Evolutionary conservation across 805 yeast genomes (phyloP).

Genomic region (Nakazawaea ambrosiae): DNA sequence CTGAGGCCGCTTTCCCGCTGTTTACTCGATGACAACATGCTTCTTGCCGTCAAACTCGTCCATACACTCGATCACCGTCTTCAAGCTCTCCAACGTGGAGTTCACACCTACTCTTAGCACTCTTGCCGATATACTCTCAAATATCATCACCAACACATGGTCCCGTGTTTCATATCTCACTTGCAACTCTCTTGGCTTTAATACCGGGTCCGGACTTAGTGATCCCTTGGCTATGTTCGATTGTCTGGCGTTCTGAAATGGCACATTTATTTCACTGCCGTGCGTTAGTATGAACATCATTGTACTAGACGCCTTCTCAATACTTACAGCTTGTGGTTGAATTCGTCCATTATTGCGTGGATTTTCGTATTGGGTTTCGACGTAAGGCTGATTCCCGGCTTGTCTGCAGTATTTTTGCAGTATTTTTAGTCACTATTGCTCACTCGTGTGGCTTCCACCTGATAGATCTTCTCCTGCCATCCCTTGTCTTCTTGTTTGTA

Average conservation of each 20-base stretch:
- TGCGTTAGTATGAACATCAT: neutral
- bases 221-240: slow-evolving; percentile 59
- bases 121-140: slow-evolving; percentile 62
- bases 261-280: slow-evolving; percentile 42
- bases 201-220: slow-evolving; percentile 73
- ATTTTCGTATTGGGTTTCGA: no score
- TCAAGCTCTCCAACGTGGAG: slow-evolving; percentile 68
- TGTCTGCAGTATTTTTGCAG: no score
- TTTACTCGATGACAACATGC: neutral
- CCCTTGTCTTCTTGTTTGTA: no score
- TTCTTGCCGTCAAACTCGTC: slow-evolving; percentile 50
- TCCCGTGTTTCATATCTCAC: slow-evolving; percentile 35
- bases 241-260: slow-evolving; percentile 52
- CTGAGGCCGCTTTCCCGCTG: no score
- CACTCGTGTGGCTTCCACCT: no score
- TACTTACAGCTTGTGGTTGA: no score
- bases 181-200: slow-evolving; percentile 58
- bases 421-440: no score
- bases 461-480: no score
- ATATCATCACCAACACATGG: slow-evolving; percentile 33
- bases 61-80: slow-evolving; percentile 72
- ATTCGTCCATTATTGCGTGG: no score
- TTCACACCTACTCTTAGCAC: slow-evolving; percentile 80
- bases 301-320: no score
- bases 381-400: no score